phyloP scores from a whole-genome alignment of 1,284 basidiomycete genomes.

The Microbotryum violaceum region DNA sequence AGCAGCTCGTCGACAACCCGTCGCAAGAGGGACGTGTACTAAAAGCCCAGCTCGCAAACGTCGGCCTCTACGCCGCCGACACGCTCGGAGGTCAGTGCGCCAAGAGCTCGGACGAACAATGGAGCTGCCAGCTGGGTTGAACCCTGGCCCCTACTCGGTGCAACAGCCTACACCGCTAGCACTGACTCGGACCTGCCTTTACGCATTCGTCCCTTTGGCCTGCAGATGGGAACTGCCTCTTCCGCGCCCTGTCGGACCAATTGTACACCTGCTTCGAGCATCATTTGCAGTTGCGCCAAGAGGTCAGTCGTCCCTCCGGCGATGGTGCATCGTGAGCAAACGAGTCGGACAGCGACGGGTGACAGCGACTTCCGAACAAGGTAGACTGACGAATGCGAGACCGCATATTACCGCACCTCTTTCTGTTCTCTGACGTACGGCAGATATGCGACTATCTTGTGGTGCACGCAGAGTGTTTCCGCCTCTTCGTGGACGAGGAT shows the following conservation, averaged over 20 bases:
- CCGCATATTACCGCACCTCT: too few species aligned
- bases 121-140: background rate
- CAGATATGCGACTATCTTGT: too few species aligned
- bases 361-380: too few species aligned
- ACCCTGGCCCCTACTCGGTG: conserved; percentile 47
- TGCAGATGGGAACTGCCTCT: conserved; percentile 46
- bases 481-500: too few species aligned
- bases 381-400: too few species aligned
- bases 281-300: conserved; percentile 61
- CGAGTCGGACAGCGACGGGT: too few species aligned
- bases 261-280: conserved; percentile 62
- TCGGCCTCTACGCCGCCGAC: conserved; percentile 65
- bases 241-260: conserved; percentile 47
- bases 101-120: conserved; percentile 3
- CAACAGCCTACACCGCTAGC: conserved; percentile 57
- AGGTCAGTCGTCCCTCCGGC: conserved; percentile 36
- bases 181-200: too few species aligned
- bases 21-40: too few species aligned
- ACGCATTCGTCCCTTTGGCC: conserved; percentile 56
- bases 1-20: too few species aligned
- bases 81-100: conserved; percentile 25
- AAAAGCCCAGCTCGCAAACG: conserved; percentile 31
- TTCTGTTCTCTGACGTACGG: too few species aligned
- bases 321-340: background rate
- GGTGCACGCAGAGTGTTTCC: too few species aligned